Base-by-base conservation (phyloP, 2,329 filamentous ascomycete genomes). In the Penicillium glabrum region DNA sequence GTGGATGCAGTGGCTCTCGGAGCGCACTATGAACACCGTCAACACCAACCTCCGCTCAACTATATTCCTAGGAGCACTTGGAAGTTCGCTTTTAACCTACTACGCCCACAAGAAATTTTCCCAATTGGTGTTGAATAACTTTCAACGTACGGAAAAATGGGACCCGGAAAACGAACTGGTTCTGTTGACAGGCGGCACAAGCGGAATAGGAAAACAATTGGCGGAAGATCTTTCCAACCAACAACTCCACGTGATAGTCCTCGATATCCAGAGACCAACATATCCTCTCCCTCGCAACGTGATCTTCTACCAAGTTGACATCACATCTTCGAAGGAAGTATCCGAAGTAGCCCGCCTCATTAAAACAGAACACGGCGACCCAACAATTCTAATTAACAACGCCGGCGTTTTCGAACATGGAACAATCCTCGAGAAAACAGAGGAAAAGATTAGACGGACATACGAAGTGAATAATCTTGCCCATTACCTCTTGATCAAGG, bases 381-480 rank as follows among this genome's bases (percentile, higher is more conserved):
- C 76, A 1, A 74, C 71, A 11, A 72, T 78, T 21, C 59, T 79
- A 19, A 70, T 79, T 61, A 79, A 79, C 64, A 79, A 79, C 56
- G 77, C 77, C 13, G 77, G 76, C 11, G 75, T 83, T n/a, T 75
- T 71, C 1, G 63, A 63, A 13, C 70, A 68, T 35, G 71, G 75
- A 24, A 72, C 75, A 4, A 77, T 82, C 54, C 68, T 82, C 11
- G 72, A 77, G 26, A 72, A 71, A 27, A 68, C 67, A 4, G 74
- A 77, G 51, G 62, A 67, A 19, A 61, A 71, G 23, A 67, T 82
- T n/a, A 68, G 72, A 23, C 73, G 71, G 54, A 77, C 79, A 11
- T 80, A 81, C 61, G 75, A 77, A 50, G 77, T 81, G 47, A 82
- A 82, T 66, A 65, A 75, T 5, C 68, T 82, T 47, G 71, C 75